Conservation (phyloP, 176 grass and related monocot species). For the Alloteropsis semialata region DNA sequence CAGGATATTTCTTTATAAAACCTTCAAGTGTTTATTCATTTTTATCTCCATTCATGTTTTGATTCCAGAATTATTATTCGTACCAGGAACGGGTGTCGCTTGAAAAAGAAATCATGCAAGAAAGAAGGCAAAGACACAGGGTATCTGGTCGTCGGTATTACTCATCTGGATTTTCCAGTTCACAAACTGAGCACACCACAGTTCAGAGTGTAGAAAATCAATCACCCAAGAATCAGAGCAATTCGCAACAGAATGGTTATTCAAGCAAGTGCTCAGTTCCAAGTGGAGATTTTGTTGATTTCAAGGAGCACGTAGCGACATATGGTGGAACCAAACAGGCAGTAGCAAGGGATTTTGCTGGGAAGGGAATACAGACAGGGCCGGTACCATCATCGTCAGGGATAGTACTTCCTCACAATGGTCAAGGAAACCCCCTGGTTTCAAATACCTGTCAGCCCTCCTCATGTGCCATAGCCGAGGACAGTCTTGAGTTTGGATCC, state of each 20-base stretch:
- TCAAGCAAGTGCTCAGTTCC: slow-evolving; percentile 10
- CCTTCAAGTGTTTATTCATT: background rate
- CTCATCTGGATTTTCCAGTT: background rate
- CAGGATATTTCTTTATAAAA: background rate
- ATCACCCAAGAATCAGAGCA: background rate
- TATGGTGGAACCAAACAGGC: background rate
- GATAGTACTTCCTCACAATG: background rate
- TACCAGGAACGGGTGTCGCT: slow-evolving; percentile 1
- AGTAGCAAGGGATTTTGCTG: background rate
- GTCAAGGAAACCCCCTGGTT: slow-evolving; percentile 2
- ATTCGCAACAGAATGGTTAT: background rate
- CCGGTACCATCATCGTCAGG: background rate
- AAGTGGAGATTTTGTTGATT: background rate
- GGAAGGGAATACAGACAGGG: background rate
- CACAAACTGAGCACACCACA: background rate
- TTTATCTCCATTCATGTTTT: background rate
- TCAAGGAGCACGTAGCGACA: background rate
- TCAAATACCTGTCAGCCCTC: background rate
- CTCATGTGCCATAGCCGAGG: background rate
- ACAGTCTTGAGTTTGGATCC: slow-evolving; percentile 46
- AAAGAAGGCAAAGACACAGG: slow-evolving; percentile 6
- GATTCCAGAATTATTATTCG: slow-evolving; percentile 18
- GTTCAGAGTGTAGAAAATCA: background rate
- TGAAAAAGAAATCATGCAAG: background rate
- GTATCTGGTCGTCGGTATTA: background rate